Evolutionary conservation across 2,329 filamentous ascomycete species (phyloP).

Genomic region (Cucurbitaria berberidis): DNA sequence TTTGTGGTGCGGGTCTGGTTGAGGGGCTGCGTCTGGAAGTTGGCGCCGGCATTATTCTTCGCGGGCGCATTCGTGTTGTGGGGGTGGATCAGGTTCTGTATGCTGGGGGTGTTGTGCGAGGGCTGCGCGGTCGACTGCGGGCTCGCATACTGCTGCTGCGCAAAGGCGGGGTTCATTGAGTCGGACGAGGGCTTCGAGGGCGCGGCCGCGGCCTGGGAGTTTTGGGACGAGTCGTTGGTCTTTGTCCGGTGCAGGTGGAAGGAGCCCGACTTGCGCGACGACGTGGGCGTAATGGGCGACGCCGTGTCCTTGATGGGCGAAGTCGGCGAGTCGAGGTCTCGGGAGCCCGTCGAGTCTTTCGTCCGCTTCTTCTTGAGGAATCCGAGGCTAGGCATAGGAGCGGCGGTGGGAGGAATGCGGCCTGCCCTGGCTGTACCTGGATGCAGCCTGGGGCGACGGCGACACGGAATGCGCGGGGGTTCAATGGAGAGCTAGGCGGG

Average conservation of each 20-base stretch:
- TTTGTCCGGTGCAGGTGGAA: constrained; percentile 37
- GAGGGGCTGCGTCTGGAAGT: constrained; percentile 44
- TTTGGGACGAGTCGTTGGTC: constrained; percentile 37
- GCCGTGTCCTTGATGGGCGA: constrained; percentile 67
- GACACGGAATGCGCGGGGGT: constrained; percentile 20
- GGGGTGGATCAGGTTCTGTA: constrained; percentile 82
- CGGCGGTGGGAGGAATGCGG: constrained; percentile 30
- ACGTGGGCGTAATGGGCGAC: constrained; percentile 43
- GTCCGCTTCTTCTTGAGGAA: constrained; percentile 99
- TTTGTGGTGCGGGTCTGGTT: constrained; percentile 73
- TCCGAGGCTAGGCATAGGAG: constrained; percentile 87
- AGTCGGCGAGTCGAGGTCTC: constrained; percentile 69
- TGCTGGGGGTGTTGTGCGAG: constrained; percentile 76
- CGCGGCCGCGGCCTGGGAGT: constrained; percentile 16
- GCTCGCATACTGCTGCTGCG: constrained; percentile 22
- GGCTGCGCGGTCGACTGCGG: constrained; percentile 40
- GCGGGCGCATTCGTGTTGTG: constrained; percentile 33
- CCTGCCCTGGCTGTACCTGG: constrained; percentile 25
- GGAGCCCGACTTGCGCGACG: constrained; percentile 41
- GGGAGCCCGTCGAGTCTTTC: constrained; percentile 74
- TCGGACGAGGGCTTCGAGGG: constrained; percentile 46
- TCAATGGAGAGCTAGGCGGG: constrained; percentile 7
- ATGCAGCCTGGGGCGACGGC: constrained; percentile 3
- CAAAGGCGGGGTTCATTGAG: constrained; percentile 49
- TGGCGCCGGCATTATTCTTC: constrained; percentile 49